These are phyloP conservation scores for Coniferiporia weirii DNA, from an alignment of 1,284 basidiomycete genomes.

Conservation along the genomic window DNA sequence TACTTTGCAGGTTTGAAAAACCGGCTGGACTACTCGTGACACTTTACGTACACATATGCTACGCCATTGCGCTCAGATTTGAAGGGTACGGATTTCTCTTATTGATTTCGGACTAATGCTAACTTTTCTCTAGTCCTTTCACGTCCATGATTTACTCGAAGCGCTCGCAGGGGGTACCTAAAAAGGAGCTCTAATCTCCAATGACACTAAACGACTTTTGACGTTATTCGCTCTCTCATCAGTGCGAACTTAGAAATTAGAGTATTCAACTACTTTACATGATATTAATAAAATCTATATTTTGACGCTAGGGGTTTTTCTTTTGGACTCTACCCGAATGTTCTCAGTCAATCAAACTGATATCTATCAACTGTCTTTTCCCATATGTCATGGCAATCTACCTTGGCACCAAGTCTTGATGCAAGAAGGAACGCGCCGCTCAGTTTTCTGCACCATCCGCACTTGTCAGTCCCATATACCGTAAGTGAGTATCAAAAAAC, in stretches of 20 bases:
- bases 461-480: not conserved
- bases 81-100: conserved; percentile 64
- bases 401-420: conserved; percentile 70
- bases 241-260: conserved; percentile 8
- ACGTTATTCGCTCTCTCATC: not conserved
- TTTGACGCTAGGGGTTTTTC: not conserved
- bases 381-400: conserved; percentile 77
- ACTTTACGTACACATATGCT: conserved; percentile 76
- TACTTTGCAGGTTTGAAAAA: conserved; percentile 63
- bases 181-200: conserved; percentile 30
- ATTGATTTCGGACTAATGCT: conserved; percentile 12
- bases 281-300: conserved; percentile 13
- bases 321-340: not conserved
- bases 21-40: conserved; percentile 77
- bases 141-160: conserved; percentile 78
- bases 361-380: conserved; percentile 45
- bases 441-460: conserved; percentile 59
- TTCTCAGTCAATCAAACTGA: conserved; percentile 18
- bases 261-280: conserved; percentile 11
- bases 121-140: conserved; percentile 51
- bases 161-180: conserved; percentile 33
- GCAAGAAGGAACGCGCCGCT: conserved; percentile 93
- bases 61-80: conserved; percentile 75
- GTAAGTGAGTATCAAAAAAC: conserved; percentile 1
- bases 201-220: not conserved